Evolutionary conservation across 176 grass and related monocot species (phyloP).

Genomic region (Eremochloa ophiuroides): DNA sequence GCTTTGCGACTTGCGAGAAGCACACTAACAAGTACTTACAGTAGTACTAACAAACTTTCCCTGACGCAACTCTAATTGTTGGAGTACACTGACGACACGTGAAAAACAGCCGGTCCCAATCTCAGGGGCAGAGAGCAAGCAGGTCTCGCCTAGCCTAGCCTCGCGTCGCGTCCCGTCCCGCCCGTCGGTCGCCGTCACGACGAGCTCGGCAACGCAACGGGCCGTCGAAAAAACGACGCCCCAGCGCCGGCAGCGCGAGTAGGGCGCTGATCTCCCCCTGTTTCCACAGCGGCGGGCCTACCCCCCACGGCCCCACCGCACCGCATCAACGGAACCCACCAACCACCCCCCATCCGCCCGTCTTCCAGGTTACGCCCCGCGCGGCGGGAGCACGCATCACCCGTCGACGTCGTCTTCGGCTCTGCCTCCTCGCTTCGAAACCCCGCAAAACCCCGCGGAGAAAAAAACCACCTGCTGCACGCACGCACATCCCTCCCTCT

Average conservation of each 20-base stretch:
- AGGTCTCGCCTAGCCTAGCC: background rate
- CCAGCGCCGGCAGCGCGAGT: constrained; percentile 13
- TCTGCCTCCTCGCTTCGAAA: constrained; percentile 79
- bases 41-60: no score
- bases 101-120: background rate
- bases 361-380: constrained; percentile 40
- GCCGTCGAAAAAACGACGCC: constrained; percentile 29
- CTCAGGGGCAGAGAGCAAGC: background rate
- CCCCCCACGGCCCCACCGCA: no score
- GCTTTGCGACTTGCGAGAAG: no score
- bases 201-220: constrained; percentile 1
- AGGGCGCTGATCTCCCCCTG: background rate
- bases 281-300: constrained; percentile 12
- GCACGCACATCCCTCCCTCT: background rate
- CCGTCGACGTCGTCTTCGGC: constrained; percentile 44
- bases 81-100: background rate
- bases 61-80: no score
- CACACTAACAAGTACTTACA: no score
- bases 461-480: constrained; percentile 36
- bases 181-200: background rate
- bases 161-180: background rate
- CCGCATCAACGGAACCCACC: background rate
- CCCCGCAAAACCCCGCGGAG: constrained; percentile 53
- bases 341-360: constrained; percentile 24
- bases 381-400: background rate